Evolutionary conservation across 306 rosid genomes (phyloP), one percentile per base, ranked within the genome.

Genomic region (Sicyos edulis): DNA sequence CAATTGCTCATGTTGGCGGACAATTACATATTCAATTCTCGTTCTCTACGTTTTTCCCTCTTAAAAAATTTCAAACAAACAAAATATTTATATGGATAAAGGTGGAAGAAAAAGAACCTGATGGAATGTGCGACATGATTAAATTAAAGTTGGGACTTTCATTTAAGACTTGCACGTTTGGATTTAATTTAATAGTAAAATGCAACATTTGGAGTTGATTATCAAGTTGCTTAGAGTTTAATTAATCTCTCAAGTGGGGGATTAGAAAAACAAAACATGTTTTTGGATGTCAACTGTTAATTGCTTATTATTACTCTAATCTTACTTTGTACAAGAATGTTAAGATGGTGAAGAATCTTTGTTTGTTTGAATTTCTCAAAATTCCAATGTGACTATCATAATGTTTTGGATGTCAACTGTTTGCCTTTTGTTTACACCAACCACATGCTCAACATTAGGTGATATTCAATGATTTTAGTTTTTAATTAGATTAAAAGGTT

Each of bases 181-280:
- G 19, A 42, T 10, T 65, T 42, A 11, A 40, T 32, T 64, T 17
- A 64, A 42, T n/a, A 40, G 52, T 17, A 0, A 64, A 64, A 42
- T 16, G 1, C 52, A 64, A 11, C 4, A n/a, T 12, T 37, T 64
- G 70, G 54, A 26, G 71, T 64, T 40, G 29, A 42, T 32, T 62
- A 32, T 65, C 34, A n/a, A 65, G 8, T 20, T 65, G 53, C 54
- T 65, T 65, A 65, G 17, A 10, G 2, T 19, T 44, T 65, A 65
- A 65, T 65, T 65, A 65, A 65, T 65, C 70, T n/a, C 34, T 65
- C 69, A 62, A 62, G 69, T 65, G 22, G 24, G 70, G 24, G 44
- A 65, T 65, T 37, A 65, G 1, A 5, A 65, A 37, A 64, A 42
- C 8, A 64, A 0, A 37, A 17, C 32, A 17, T 17, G 16, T n/a